phyloP scores from a whole-genome alignment of 257 asterid genomes.

The Przewalskia tangutica region DNA sequence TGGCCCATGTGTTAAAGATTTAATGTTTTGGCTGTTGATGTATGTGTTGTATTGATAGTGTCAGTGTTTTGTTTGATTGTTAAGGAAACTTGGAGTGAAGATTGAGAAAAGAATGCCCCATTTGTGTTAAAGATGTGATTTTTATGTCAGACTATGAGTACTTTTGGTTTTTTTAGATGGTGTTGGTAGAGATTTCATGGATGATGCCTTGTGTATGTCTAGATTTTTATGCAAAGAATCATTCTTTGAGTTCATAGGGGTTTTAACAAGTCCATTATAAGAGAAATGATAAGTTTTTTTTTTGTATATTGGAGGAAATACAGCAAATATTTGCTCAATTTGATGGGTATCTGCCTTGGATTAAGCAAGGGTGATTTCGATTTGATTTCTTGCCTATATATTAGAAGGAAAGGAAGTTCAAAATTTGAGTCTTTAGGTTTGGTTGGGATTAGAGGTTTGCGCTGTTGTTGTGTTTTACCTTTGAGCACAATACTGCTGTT shows the following conservation, averaged over 20 bases:
- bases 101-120: background rate
- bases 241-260: background rate
- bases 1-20: background rate
- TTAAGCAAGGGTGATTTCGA: background rate
- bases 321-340: background rate
- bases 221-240: background rate
- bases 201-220: background rate
- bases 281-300: background rate
- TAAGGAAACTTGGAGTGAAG: too few relatives aligned
- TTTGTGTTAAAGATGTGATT: background rate
- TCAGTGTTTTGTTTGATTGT: background rate
- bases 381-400: background rate
- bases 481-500: background rate
- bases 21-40: background rate
- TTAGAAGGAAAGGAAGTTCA: background rate
- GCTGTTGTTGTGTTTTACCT: background rate
- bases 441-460: background rate
- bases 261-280: background rate
- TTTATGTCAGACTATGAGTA: background rate
- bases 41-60: background rate
- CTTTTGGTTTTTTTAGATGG: background rate
- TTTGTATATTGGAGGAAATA: background rate
- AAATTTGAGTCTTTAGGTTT: background rate
- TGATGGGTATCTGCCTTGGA: background rate
- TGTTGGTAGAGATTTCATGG: background rate